Conservation (phyloP, 345 rosid genomes). For the Pugionium cornutum region DNA sequence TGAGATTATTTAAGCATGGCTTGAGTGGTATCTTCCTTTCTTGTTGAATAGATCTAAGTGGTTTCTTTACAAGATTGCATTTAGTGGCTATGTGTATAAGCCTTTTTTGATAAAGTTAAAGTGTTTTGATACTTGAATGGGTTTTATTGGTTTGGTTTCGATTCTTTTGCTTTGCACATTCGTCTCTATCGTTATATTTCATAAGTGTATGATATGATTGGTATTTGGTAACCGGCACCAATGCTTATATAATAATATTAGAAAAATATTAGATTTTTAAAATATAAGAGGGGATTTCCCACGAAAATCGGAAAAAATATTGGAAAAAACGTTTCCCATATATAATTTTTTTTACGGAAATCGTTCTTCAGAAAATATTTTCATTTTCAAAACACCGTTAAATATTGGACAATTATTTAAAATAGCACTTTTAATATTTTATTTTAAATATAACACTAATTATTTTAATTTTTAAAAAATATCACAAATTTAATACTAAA, state of each 20-base stretch:
- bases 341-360: too few relatives aligned
- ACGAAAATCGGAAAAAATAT: too few relatives aligned
- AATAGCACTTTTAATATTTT: too few relatives aligned
- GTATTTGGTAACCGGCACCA: not conserved
- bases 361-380: too few relatives aligned
- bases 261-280: too few relatives aligned
- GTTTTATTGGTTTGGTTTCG: constrained; percentile 25
- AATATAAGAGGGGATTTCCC: not conserved
- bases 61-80: constrained; percentile 24
- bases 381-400: too few relatives aligned
- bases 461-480: too few relatives aligned
- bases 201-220: constrained; percentile 13
- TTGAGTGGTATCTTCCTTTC: constrained; percentile 35
- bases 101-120: constrained; percentile 30
- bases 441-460: too few relatives aligned
- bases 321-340: too few relatives aligned
- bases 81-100: constrained; percentile 7
- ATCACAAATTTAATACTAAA: too few relatives aligned
- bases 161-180: constrained; percentile 21
- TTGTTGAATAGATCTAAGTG: constrained; percentile 18
- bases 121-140: constrained; percentile 31
- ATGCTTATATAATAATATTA: not conserved
- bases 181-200: not conserved
- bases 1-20: too few relatives aligned
- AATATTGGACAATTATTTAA: too few relatives aligned